These are phyloP conservation scores for Cornus florida DNA, from an alignment of 148 eudicot species.

Conservation along the genomic window DNA sequence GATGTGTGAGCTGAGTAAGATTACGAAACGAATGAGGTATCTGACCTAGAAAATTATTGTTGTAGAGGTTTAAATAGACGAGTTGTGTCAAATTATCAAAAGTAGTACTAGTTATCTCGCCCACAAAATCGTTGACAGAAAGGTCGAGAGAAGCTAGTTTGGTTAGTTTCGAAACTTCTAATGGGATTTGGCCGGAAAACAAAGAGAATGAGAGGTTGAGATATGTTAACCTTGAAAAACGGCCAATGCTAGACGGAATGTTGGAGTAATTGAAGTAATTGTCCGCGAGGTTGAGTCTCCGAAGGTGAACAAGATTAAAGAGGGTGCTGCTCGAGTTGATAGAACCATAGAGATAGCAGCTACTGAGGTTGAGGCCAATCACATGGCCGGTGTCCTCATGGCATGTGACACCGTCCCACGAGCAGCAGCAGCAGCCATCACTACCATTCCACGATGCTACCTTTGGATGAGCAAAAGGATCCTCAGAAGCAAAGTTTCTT, in stretches of 20 bases:
- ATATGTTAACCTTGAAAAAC: conserved; percentile 14
- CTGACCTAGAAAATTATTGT: conserved; percentile 15
- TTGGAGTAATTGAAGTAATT: conserved; percentile 32
- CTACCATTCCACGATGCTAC: conserved; percentile 1
- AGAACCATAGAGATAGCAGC: neutral
- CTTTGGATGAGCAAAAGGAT: conserved; percentile 3
- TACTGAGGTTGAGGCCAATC: conserved; percentile 34
- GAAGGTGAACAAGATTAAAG: conserved; percentile 24
- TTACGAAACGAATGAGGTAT: conserved; percentile 26
- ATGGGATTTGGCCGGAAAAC: conserved; percentile 43
- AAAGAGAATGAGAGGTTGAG: conserved; percentile 2
- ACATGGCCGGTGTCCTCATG: conserved; percentile 28
- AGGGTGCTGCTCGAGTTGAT: conserved; percentile 27
- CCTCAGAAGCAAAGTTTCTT: neutral
- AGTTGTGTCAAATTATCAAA: too few relatives aligned
- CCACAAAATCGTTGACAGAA: too few relatives aligned
- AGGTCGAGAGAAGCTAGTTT: conserved; percentile 18
- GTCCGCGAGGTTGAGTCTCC: neutral
- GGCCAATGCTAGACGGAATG: conserved; percentile 30
- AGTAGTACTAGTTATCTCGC: too few relatives aligned
- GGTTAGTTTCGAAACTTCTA: conserved; percentile 24
- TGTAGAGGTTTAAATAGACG: conserved; percentile 10
- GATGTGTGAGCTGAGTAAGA: neutral
- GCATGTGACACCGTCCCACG: conserved; percentile 36
- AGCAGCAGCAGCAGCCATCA: conserved; percentile 13